Percentiles rank a stretch among this genome's conserved stretches.
Evolutionary conservation across 2,329 filamentous ascomycete genomes (phyloP).

Genomic region (Nemania bipapillata): DNA sequence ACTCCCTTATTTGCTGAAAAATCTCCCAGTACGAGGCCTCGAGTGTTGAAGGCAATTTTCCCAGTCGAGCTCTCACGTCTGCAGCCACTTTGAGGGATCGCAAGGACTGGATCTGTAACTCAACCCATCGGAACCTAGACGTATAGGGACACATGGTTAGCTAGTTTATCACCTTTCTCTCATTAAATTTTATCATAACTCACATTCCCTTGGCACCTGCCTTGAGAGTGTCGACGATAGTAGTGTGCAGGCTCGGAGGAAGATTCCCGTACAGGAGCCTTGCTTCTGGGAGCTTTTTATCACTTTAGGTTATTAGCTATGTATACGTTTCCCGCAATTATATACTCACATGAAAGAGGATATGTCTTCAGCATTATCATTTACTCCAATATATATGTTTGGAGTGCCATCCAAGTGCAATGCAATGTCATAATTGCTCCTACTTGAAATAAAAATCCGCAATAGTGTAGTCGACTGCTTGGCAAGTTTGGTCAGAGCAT

Average conservation of each 20-base stretch:
- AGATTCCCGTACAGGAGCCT: slow-evolving; percentile 5
- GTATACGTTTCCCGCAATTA: not conserved
- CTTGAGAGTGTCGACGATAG: not conserved
- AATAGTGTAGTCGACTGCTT: not conserved
- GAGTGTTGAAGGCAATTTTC: not conserved
- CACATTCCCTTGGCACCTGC: slow-evolving; percentile 7
- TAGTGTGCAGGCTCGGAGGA: not conserved
- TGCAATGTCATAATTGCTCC: slow-evolving; percentile 10
- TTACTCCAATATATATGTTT: slow-evolving; percentile 9
- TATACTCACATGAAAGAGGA: slow-evolving; percentile 13
- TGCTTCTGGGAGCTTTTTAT: not conserved
- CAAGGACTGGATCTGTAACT: slow-evolving; percentile 16
- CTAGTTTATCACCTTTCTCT: not conserved
- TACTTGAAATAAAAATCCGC: slow-evolving; percentile 13
- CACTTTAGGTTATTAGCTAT: slow-evolving; percentile 1
- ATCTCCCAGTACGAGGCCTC: slow-evolving; percentile 16
- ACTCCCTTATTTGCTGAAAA: slow-evolving; percentile 2
- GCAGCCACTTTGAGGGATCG: slow-evolving; percentile 13
- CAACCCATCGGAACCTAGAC: slow-evolving; percentile 18
- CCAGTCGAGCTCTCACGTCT: slow-evolving; percentile 12
- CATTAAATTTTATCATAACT: not conserved
- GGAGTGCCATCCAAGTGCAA: not conserved
- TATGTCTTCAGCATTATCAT: slow-evolving; percentile 16
- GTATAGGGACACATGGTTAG: not conserved
- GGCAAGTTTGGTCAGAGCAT: not conserved